Evolutionary conservation across 2,329 filamentous ascomycete species (phyloP), one percentile per base, ranked within the genome.

Genomic region (Penicillium brasilianum): DNA sequence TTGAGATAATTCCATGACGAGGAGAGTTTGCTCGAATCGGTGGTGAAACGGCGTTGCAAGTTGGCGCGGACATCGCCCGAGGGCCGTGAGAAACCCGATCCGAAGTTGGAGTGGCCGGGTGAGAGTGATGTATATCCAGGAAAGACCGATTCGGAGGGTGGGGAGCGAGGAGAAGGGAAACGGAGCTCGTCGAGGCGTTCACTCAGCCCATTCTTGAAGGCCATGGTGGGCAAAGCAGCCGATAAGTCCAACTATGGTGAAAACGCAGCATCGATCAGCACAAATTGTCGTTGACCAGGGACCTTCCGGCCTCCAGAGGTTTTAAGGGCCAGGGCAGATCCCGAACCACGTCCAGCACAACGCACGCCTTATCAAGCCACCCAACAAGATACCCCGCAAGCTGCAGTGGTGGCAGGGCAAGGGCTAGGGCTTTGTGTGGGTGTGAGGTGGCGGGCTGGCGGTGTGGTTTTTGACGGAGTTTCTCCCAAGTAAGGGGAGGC

Each of bases 1-100:
- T 83, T 85, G 72, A 93, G 80, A 63, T 86, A 85, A 60, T 84
- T 86, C 78, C 91, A 82, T 75, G 90, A 92, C 77, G 90, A 63
- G 7, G 63, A 90, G 79, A 94, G 82, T 84, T 93, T 85, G 79
- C 92, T 85, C 80, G 91, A 88, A 80, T 97, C 96, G 60, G 93
- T 95, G 66, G 94, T 98, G 80, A 98, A 98, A 74, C 94, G 90
- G 73, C 94, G 89, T 78, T 93, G 92, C 75, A 98, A 84, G 70
- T 88, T 88, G 65, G 87, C 87, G 78, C 93, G 88, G 67, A 86
- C 85, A 74, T 96, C 92, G 77, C 87, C 85, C 66, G 85, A 76
- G 63, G 82, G 77, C 59, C 81, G 76, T 60, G 82, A 79, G 66
- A 85, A 83, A 67, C 85, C 85, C 52, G 80, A 83, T 76, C 88